phyloP scores from a whole-genome alignment of 345 rosid genomes.

The Linum trigynum region DNA sequence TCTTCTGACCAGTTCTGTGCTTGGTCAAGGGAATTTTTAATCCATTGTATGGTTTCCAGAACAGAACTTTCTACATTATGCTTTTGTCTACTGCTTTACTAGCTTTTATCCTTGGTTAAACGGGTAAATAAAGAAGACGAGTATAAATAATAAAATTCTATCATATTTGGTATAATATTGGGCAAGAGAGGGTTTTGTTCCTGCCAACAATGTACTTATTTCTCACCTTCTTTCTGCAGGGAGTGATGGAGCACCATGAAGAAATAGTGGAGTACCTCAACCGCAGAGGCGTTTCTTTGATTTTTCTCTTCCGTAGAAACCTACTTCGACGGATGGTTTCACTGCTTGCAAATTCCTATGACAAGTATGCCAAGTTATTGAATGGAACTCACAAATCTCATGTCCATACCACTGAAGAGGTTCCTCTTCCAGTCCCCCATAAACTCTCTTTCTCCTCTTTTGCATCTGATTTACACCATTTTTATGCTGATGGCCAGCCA shows the following conservation, averaged over 20 bases:
- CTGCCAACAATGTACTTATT: neutral
- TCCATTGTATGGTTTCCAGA: no score
- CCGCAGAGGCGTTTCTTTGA: conserved; percentile 60
- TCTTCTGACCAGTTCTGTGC: no score
- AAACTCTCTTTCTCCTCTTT: neutral
- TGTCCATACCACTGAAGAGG: conserved; percentile 92
- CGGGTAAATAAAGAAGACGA: neutral
- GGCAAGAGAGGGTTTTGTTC: neutral
- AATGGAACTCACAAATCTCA: conserved; percentile 97
- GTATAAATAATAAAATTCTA: neutral
- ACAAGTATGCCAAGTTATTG: conserved; percentile 69
- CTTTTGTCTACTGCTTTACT: no score
- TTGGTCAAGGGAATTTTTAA: no score
- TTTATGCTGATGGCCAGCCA: conserved; percentile 8
- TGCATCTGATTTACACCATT: neutral
- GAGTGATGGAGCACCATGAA: conserved; percentile 58
- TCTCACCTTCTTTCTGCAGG: conserved; percentile 34
- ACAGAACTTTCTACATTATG: no score
- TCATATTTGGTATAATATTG: neutral
- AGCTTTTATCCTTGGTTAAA: no score
- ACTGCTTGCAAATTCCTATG: conserved; percentile 72
- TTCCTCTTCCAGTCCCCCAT: conserved; percentile 10
- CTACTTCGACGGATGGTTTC: conserved; percentile 82
- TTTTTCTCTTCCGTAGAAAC: conserved; percentile 74
- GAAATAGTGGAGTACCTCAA: conserved; percentile 72